Conservation (phyloP, 169 alveolate genomes). For the Babesia gibsoni region DNA sequence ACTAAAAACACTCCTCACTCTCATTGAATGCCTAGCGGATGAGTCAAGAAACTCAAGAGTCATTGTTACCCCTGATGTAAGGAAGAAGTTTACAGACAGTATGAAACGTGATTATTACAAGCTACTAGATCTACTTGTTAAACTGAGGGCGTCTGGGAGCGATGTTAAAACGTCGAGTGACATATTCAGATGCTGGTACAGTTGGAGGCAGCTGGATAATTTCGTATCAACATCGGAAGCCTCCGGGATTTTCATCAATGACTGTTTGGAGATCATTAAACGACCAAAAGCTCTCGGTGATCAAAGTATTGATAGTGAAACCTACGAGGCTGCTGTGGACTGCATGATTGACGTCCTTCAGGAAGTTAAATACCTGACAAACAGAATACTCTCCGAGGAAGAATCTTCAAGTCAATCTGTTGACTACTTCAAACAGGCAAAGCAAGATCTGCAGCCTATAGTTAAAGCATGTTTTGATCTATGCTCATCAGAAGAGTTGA, state of each 20-base stretch:
- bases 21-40: slow-evolving; percentile 40
- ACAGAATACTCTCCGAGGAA: background rate
- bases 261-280: slow-evolving; percentile 29
- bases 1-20: slow-evolving; percentile 15
- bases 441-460: slow-evolving; percentile 19
- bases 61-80: slow-evolving; percentile 23
- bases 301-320: slow-evolving; percentile 26
- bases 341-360: slow-evolving; percentile 41
- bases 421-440: background rate
- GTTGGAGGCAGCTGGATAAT: slow-evolving; percentile 40
- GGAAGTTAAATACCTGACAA: slow-evolving; percentile 15
- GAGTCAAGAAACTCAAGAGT: slow-evolving; percentile 30
- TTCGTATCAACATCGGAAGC: slow-evolving; percentile 23
- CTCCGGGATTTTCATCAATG: slow-evolving; percentile 16
- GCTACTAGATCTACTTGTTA: slow-evolving; percentile 15
- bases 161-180: slow-evolving; percentile 15
- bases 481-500: slow-evolving; percentile 14
- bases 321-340: slow-evolving; percentile 50
- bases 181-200: slow-evolving; percentile 47
- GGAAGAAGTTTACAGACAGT: background rate
- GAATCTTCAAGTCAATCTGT: slow-evolving; percentile 6
- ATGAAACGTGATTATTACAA: slow-evolving; percentile 26
- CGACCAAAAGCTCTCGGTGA: background rate
- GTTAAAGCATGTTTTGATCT: slow-evolving; percentile 20
- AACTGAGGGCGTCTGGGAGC: slow-evolving; percentile 12